Evolutionary conservation across 108 stramenopile species (phyloP), one percentile per base, ranked within the genome.

Genomic region (Stephanodiscus minutulus): DNA sequence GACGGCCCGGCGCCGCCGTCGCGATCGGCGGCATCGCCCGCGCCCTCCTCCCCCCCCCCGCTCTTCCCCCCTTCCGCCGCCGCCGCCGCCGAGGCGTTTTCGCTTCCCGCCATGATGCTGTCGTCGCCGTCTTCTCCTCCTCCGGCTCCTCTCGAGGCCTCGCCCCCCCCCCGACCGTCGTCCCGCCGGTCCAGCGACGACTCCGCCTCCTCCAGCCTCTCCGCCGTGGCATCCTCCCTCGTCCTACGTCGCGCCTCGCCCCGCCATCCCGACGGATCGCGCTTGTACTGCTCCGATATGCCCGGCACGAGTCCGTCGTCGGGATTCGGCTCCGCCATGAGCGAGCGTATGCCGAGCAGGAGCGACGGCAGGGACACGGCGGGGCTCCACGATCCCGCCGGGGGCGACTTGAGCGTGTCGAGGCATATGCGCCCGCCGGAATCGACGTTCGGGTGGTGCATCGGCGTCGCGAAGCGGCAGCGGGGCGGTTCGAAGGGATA

Each of bases 251-350:
- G 74, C 22, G 82, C 82, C 67, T 83, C 77, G 27, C 33, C 41
- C 55, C 46, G 67, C 76, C 76, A 83, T 44, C 52, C 62, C 13
- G 28, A 37, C 2, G 64, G 62, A 31, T 79, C 47, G 21, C 69
- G 73, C 46, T 80, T 79, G 44, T 79, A 82, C 49, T 70, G 27
- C 11, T 85, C 84, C 44, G 84, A 73, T 58, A 87, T 89, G 29
- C 88, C 87, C 0, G 89, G 89, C 33, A 87, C 85, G 44, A 90
- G 62, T 21, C 87, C 89, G 64, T 90, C 89, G 78, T 90, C 89
- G 6, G 86, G 85, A 61, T 90, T 90, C 0, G 89, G 89, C 58
- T 86, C 76, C 0, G 82, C 87, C 80, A 90, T 59, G 39, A 90
- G 70, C 7, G 86, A 77, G n/a, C 88, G 82, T 36, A 90, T 85